Evolutionary conservation across 116 monocot genomes (phyloP), one percentile per base, ranked within the genome.

Genomic region (Dioscorea cayenensis): DNA sequence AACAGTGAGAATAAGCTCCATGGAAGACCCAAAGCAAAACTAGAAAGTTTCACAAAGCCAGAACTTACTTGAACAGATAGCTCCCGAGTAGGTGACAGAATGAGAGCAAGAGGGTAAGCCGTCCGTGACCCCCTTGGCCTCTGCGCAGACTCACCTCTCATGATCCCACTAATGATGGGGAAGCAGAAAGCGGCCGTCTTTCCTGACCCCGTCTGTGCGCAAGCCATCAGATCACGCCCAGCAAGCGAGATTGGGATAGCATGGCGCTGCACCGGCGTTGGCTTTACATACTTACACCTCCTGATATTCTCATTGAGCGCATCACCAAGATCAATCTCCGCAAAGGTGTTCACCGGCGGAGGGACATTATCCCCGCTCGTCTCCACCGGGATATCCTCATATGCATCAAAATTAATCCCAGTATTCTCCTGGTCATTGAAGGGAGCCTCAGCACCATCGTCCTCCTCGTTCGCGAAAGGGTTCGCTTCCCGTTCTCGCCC

Each of bases 101-200:
- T 92, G 64, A 92, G 78, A 1, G 86, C 88, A 37, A 82, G 79
- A 0, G 88, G 92, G 55, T 63, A 92, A 0, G 73, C 84, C 2
- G 82, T 89, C 37, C 89, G 78, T 13, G 82, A 23, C 5, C 89
- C 82, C 23, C 84, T 65, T 1, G 77, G 74, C 75, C 71, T 75
- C 63, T 76, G 82, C 13, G 59, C 66, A 49, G 77, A 68, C 1
- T 23, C 76, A n/a, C 75, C 74, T 3, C 63, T 86, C 80, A 92
- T 77, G 66, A 92, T 89, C 32, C 92, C 84, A 49, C 82, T 75
- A n/a, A 92, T 89, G 21, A 92, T 92, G 6, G 92, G 89, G 51
- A 92, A 92, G 76, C 92, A 92, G 64, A 92, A 92, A 25, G 86
- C 86, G 0, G 89, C 86, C 2, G 86, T 92, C 78, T 89, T 92